Evolutionary conservation across 176 grass and related monocot species (phyloP).

Genomic region (Raddia guianensis): DNA sequence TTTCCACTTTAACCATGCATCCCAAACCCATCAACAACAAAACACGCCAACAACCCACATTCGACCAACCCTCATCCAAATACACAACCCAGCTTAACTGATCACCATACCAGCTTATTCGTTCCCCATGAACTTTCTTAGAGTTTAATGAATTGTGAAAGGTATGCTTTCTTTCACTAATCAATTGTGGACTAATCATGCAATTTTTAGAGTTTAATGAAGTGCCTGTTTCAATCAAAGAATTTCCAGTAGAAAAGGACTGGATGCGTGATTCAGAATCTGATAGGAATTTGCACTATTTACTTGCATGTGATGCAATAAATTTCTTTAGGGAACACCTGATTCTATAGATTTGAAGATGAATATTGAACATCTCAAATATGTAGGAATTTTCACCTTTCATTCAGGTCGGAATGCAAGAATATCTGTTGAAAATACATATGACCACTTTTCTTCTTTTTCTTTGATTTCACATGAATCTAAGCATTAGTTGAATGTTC

Average conservation of each 20-base stretch:
- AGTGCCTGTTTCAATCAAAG: not conserved
- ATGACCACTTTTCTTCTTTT: not conserved
- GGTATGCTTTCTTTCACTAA: not conserved
- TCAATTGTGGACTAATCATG: not conserved
- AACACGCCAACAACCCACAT: too few species aligned
- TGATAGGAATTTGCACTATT: not conserved
- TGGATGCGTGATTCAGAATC: not conserved
- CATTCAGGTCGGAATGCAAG: not conserved
- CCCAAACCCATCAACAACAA: too few species aligned
- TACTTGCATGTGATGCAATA: not conserved
- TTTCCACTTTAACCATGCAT: too few species aligned
- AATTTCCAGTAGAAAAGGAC: not conserved
- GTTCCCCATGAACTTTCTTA: too few species aligned
- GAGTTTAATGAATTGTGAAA: too few species aligned
- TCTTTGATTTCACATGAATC: too few species aligned
- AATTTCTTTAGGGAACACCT: not conserved
- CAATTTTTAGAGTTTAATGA: not conserved
- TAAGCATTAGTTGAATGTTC: too few species aligned
- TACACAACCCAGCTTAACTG: too few species aligned
- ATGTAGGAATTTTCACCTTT: not conserved
- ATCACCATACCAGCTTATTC: too few species aligned
- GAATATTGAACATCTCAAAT: constrained; percentile 17
- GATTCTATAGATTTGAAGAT: not conserved
- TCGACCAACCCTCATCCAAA: too few species aligned
- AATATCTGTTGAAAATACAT: constrained; percentile 11